These are phyloP conservation scores for Stagonosporopsis chrysanthemi DNA, from an alignment of 2,329 filamentous ascomycete species.

Conservation along the genomic window DNA sequence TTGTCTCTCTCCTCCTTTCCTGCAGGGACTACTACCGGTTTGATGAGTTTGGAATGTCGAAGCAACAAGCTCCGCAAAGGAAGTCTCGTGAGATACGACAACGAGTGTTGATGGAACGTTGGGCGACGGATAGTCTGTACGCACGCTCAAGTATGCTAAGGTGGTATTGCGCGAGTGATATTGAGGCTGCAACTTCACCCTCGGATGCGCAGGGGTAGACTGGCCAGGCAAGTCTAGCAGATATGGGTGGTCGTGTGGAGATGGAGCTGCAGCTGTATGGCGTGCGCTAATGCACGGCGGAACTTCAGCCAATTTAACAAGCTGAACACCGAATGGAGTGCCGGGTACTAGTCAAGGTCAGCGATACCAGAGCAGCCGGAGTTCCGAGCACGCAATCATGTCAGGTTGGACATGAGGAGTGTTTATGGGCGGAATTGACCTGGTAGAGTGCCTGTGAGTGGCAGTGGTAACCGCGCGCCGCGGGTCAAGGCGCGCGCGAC, in stretches of 20 bases:
- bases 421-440: slow-evolving; percentile 37
- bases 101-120: slow-evolving; percentile 36
- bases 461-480: slow-evolving; percentile 28
- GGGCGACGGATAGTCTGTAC: slow-evolving; percentile 40
- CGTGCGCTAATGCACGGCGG: slow-evolving; percentile 43
- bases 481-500: slow-evolving; percentile 31
- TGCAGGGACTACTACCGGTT: background rate
- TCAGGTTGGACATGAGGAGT: slow-evolving; percentile 30
- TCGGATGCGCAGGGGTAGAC: slow-evolving; percentile 28
- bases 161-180: slow-evolving; percentile 29
- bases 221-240: slow-evolving; percentile 30
- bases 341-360: slow-evolving; percentile 2
- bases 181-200: slow-evolving; percentile 36
- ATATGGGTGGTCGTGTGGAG: slow-evolving; percentile 32
- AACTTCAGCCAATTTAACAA: slow-evolving; percentile 37
- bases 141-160: slow-evolving; percentile 39
- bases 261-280: slow-evolving; percentile 36
- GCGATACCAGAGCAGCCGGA: slow-evolving; percentile 9
- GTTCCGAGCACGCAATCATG: slow-evolving; percentile 32
- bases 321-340: slow-evolving; percentile 26
- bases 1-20: background rate
- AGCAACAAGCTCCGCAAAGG: slow-evolving; percentile 24
- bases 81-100: slow-evolving; percentile 33
- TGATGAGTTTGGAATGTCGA: background rate
- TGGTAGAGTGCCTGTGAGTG: slow-evolving; percentile 26